Conservation (phyloP, 331 rosid species). For the Malus hybrid region DNA sequence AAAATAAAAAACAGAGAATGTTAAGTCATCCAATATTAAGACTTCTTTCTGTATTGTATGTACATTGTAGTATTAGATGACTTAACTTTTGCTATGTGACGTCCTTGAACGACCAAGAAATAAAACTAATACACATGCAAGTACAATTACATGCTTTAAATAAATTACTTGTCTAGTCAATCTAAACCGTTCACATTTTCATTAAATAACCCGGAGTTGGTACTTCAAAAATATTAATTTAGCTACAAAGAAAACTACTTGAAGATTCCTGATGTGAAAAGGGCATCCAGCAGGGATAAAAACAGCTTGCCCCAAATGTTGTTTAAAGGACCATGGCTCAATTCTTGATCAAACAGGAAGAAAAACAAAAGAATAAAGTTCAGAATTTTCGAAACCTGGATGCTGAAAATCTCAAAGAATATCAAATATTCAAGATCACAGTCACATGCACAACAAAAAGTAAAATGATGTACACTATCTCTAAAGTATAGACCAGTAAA, state of each 20-base stretch:
- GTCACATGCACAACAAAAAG: too few relatives aligned
- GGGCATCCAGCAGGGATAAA: slow-evolving; percentile 98
- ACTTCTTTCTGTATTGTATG: too few relatives aligned
- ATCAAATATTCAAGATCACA: too few relatives aligned
- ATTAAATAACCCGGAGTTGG: neutral
- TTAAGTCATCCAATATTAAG: too few relatives aligned
- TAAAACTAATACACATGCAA: neutral
- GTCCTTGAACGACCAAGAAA: too few relatives aligned
- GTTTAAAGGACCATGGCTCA: slow-evolving; percentile 98
- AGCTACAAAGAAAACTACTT: slow-evolving; percentile 34
- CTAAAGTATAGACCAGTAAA: too few relatives aligned
- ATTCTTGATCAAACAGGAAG: slow-evolving; percentile 49
- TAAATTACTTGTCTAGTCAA: neutral
- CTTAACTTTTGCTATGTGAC: too few relatives aligned
- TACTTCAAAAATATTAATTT: neutral
- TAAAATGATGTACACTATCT: too few relatives aligned
- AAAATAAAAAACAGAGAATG: too few relatives aligned
- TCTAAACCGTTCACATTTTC: neutral
- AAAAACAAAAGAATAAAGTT: neutral
- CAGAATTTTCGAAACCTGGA: slow-evolving; percentile 3
- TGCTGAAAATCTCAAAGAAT: neutral
- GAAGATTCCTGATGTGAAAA: slow-evolving; percentile 79
- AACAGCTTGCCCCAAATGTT: slow-evolving; percentile 77
- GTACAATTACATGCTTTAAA: neutral
- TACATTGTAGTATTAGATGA: too few relatives aligned